Base-by-base conservation (phyloP, 257 asterid genomes). In the Apocynum venetum region DNA sequence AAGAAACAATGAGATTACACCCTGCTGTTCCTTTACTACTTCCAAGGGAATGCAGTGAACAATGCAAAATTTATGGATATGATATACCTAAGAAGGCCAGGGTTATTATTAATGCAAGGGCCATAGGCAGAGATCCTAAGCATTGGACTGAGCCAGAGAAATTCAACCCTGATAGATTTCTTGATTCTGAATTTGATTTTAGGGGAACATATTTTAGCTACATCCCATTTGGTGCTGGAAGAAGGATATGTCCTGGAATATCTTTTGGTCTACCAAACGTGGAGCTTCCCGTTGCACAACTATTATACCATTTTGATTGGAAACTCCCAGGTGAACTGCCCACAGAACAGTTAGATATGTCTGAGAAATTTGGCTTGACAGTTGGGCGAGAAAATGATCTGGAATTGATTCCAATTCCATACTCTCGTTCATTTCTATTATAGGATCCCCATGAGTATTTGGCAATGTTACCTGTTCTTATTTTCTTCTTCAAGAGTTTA, bases 1-100 rank as follows among this genome's bases (percentile, higher is more conserved):
- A 65, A 65, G 71, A 65, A 20, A 38, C 71, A 43, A 38, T 65
- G 19, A 25, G 71, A 43, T 35, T 65, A 38, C 71, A 65, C 20
- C 71, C 71, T 4, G n/a, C 71, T 13, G 71, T 11, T 31, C 71
- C 71, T 65, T 43, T 65, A 65, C 41, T 64, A 64, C 71, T 65
- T 35, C 71, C 71, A 0, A 65, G 71, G 17, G 43, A 65, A 65
- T 31, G 44, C 8, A 65, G 71, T 1, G 31, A 25, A 25, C 31
- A 25, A 25, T 25, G 31, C 31, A 25, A 25, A 25, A 25, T 25
- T 25, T 25, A 66, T 36, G 71, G 71, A 8, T 66, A 66, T 41
- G 71, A 66, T 15, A 66, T 66, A 36, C 71, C 71, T 5, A 48
- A 10, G 6, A 66, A 66, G 7, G 17, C 71, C 0, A 38, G 20